Evolutionary conservation across 2,329 filamentous ascomycete genomes (phyloP), one percentile per base, ranked within the genome.

Genomic region (Claviceps sp.): DNA sequence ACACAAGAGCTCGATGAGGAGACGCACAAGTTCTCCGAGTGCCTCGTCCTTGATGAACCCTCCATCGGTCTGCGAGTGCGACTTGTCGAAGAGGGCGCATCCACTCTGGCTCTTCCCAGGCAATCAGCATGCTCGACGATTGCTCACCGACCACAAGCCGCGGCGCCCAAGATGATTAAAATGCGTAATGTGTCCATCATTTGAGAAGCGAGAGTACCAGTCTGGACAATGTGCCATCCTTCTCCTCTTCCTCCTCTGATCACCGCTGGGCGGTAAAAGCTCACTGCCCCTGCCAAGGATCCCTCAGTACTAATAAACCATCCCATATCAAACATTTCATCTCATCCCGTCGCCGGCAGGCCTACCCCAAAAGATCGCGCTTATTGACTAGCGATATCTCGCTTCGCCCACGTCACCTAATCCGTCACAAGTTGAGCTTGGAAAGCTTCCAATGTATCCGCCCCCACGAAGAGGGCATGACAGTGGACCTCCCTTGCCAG

Each of bases 401-500:
- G 20, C 29, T 26, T 20, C 13, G 4, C 46, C 14, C 13, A 20
- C 11, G 11, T 49, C 9, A 9, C 22, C 20, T 38, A 34, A 42
- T 40, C 47, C 22, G 14, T 29, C 37, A 16, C 34, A 40, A 14
- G 4, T 40, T 40, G 39, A 40, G 17, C 17, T 5, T 23, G 8
- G 11, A 16, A 45, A 45, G 11, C 43, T 34, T 34, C 29, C 29
- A 34, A 45, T 45, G 43, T 14, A 29, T 23, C 13, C 17, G 23
- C 43, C n/a, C 22, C 42, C 47, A 43, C 47, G 47, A 26, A 42
- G 42, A 37, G 42, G 51, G 48, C 47, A 22, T 44, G 38, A 50
- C 46, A 53, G 47, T 22, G 44, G 44, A 22, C 48, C 51, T 22
- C 44, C 51, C 11, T 34, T 23, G 46, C 51, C 44, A 44, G 47